Evolutionary conservation across 2,329 filamentous ascomycete species (phyloP).

Genomic region (Kalmusia sp.): DNA sequence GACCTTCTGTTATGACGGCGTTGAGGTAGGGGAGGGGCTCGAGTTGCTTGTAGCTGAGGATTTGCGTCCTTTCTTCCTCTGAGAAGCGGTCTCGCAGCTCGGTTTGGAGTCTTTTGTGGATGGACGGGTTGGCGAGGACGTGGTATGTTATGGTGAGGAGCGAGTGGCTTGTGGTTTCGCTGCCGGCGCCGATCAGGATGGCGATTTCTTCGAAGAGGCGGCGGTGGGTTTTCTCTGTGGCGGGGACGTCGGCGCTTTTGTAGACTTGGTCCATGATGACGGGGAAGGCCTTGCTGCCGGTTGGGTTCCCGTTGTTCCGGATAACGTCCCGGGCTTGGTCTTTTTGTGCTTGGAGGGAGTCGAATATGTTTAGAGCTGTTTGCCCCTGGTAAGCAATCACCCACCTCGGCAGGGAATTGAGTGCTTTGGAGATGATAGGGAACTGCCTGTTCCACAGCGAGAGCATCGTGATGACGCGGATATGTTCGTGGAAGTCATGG

Average conservation of each 20-base stretch:
- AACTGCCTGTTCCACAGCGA: conserved; percentile 5
- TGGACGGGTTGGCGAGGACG: conserved; percentile 23
- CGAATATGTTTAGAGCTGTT: conserved; percentile 7
- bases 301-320: conserved; percentile 11
- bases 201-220: conserved; percentile 13
- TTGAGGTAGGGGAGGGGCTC: conserved; percentile 17
- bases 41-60: conserved; percentile 14
- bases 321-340: conserved; percentile 8
- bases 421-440: not conserved
- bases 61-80: conserved; percentile 8
- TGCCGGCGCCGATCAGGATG: conserved; percentile 44
- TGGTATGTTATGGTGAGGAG: conserved; percentile 37
- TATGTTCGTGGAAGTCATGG: not conserved
- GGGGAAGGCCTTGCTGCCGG: conserved; percentile 12
- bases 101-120: conserved; percentile 11
- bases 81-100: conserved; percentile 17
- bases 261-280: conserved; percentile 20
- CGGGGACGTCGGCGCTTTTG: conserved; percentile 9
- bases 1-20: conserved; percentile 15
- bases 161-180: conserved; percentile 44
- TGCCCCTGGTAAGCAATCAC: conserved; percentile 6
- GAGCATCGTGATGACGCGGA: conserved; percentile 3
- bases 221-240: conserved; percentile 5
- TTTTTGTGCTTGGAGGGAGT: not conserved
- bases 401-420: conserved; percentile 5